Conservation (phyloP, 495 filamentous ascomycete species). For the Talaromyces nanjingensis region DNA sequence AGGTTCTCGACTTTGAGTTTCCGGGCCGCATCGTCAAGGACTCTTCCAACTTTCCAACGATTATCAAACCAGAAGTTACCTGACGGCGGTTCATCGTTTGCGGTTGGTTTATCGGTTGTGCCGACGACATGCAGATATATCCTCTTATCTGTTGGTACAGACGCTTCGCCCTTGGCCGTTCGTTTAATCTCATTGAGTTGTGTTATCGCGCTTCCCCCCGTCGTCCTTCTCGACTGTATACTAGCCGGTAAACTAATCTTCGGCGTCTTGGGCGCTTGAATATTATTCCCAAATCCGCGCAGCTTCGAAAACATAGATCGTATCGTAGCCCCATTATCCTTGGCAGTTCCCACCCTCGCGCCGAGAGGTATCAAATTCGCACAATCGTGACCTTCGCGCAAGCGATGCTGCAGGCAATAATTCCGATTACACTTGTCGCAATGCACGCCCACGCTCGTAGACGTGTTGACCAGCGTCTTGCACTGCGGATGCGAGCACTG, state of each 20-base stretch:
- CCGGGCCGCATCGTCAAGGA: conserved; percentile 82
- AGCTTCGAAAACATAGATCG: conserved; percentile 57
- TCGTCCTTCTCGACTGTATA: conserved; percentile 41
- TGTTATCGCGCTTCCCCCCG: conserved; percentile 27
- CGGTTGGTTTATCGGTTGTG: conserved; percentile 66
- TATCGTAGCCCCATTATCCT: conserved; percentile 31
- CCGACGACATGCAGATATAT: conserved; percentile 79
- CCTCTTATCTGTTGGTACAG: conserved; percentile 68
- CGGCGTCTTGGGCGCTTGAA: conserved; percentile 28
- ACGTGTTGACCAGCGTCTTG: conserved; percentile 80
- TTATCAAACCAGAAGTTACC: conserved; percentile 78
- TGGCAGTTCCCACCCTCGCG: conserved; percentile 42
- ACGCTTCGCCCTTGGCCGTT: conserved; percentile 80
- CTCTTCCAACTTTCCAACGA: conserved; percentile 81
- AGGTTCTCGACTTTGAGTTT: conserved; percentile 76
- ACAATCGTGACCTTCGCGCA: conserved; percentile 87
- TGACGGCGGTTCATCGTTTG: conserved; percentile 64
- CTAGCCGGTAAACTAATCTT: conserved; percentile 44
- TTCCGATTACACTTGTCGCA: conserved; percentile 72
- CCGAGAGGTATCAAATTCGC: conserved; percentile 60
- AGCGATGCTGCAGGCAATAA: conserved; percentile 89
- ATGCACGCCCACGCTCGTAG: conserved; percentile 68
- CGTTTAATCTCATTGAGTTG: conserved; percentile 72
- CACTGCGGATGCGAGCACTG: conserved; percentile 71
- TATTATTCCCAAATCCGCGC: conserved; percentile 59